phyloP scores from a whole-genome alignment of 106 monocot species.

The Allium sativum region DNA sequence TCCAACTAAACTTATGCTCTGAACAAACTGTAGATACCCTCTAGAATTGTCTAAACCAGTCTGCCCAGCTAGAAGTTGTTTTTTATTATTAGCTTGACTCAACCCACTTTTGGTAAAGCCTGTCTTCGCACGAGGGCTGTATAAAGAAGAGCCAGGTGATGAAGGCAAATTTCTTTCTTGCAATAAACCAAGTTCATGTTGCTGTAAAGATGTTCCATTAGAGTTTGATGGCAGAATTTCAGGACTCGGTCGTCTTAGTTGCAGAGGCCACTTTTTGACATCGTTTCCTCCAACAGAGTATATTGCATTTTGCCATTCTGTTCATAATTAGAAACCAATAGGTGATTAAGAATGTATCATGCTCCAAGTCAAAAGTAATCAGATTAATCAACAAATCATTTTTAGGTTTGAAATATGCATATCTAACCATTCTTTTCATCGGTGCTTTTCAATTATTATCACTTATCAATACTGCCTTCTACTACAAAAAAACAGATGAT shows the following conservation, averaged over 20 bases:
- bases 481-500: too few species aligned
- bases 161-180: conserved; percentile 73
- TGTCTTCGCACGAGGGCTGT: conserved; percentile 66
- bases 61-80: conserved; percentile 47
- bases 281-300: conserved; percentile 89
- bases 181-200: conserved; percentile 62
- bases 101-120: conserved; percentile 65
- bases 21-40: conserved; percentile 67
- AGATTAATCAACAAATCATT: too few species aligned
- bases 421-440: too few species aligned
- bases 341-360: too few species aligned
- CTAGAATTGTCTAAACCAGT: conserved; percentile 36
- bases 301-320: conserved; percentile 99
- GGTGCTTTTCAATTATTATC: too few species aligned
- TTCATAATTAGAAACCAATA: conserved; percentile 5
- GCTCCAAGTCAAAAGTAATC: too few species aligned
- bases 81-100: conserved; percentile 52
- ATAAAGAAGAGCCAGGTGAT: conserved; percentile 65
- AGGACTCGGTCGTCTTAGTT: conserved; percentile 54
- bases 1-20: conserved; percentile 74
- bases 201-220: conserved; percentile 54
- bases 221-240: conserved; percentile 33
- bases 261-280: conserved; percentile 91
- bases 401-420: too few species aligned
- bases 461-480: too few species aligned